Conservation (phyloP, 345 rosid species). For the Carallia pectinifolia region DNA sequence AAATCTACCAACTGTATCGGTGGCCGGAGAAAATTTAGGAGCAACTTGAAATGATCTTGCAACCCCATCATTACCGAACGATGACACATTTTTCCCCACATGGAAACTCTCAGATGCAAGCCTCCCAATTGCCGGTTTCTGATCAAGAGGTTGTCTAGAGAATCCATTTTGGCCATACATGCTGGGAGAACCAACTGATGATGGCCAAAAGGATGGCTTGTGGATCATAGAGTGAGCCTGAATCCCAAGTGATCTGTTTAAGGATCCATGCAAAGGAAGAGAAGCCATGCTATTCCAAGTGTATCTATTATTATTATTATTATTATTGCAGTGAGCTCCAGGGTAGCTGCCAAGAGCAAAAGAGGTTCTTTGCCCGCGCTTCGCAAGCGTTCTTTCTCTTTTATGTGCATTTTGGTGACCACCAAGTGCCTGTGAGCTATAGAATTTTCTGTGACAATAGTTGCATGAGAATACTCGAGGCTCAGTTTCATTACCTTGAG, state of each 20-base stretch:
- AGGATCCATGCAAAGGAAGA: slow-evolving; percentile 70
- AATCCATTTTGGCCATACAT: slow-evolving; percentile 39
- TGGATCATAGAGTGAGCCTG: slow-evolving; percentile 69
- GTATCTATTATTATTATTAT: slow-evolving; percentile 22
- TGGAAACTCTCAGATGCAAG: slow-evolving; percentile 28
- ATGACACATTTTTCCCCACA: slow-evolving; percentile 22
- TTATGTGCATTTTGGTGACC: slow-evolving; percentile 40
- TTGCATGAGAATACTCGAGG: slow-evolving; percentile 40
- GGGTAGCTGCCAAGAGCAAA: slow-evolving; percentile 35
- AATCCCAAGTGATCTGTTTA: slow-evolving; percentile 56
- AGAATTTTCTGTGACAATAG: slow-evolving; percentile 36
- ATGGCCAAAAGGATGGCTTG: slow-evolving; percentile 36
- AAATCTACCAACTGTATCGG: slow-evolving; percentile 30
- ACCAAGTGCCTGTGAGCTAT: slow-evolving; percentile 39
- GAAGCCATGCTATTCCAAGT: slow-evolving; percentile 57
- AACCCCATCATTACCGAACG: slow-evolving; percentile 25
- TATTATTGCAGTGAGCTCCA: neutral
- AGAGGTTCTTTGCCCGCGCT: slow-evolving; percentile 28
- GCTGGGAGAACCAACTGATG: slow-evolving; percentile 15
- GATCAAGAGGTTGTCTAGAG: slow-evolving; percentile 41
- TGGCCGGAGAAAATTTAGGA: slow-evolving; percentile 34
- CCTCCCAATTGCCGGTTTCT: slow-evolving; percentile 44
- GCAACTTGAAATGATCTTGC: slow-evolving; percentile 35
- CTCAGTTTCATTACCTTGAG: slow-evolving; percentile 30
- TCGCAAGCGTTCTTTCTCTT: slow-evolving; percentile 33